Evolutionary conservation across 768 basidiomycete genomes (phyloP), one percentile per base, ranked within the genome.

Genomic region (Russula griseocarnosa): DNA sequence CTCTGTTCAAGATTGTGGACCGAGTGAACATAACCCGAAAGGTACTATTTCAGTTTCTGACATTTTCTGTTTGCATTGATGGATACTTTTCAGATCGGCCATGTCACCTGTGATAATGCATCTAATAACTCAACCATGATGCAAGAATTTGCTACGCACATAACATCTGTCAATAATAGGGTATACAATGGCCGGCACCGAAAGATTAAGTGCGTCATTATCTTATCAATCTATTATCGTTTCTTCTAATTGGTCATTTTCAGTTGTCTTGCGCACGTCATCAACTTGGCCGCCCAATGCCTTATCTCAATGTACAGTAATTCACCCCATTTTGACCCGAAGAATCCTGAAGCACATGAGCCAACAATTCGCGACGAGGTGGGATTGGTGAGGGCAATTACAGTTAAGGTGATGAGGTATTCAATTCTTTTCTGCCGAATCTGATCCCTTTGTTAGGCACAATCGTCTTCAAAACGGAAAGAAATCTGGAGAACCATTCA

Each of bases 191-290:
- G n/a, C 1, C 20, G n/a, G 14, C 14, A 6, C 2, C 5, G 26
- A 32, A 28, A 46, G n/a, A 47, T 47, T 3, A 47, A 47, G 46
- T 47, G 22, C 0, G n/a, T n/a, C n/a, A 13, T 20, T 32, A 32
- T 32, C 8, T 32, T 9, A 5, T 22, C 20, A 36, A 36, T 14
- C 34, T 14, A 5, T 28, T 16, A 24, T n/a, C 0, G 1, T 2
- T 16, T 30, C 10, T 14, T 8, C 36, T 36, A 0, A 4, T 36
- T 14, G 1, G 9, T 13, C 1, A 36, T 13, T 10, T 8, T 36
- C 36, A 60, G 59, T n/a, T 60, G 59, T 44, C 20, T 60, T 3
- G 50, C 59, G 1, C 59, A 60, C 42, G 10, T 32, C 10, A 53
- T 60, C 30, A 24, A 60, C 34, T 14, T 53, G 11, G 59, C 51